phyloP scores from a whole-genome alignment of 495 filamentous ascomycete genomes.

The Penicillium nucicola region DNA sequence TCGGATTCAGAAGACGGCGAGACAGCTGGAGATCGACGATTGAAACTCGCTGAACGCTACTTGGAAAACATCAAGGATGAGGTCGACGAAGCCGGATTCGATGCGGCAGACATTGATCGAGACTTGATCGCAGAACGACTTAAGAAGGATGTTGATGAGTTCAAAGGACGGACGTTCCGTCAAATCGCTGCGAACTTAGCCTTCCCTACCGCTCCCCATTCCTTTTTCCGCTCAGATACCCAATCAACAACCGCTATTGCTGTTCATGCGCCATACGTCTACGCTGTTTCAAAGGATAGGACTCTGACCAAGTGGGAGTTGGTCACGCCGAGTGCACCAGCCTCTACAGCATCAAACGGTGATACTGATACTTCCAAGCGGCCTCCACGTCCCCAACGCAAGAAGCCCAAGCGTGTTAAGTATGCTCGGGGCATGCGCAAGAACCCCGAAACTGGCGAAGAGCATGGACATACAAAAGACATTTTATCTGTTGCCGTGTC shows the following conservation, averaged over 20 bases:
- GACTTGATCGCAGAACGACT: conserved; percentile 87
- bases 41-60: conserved; percentile 90
- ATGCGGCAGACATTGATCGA: conserved; percentile 87
- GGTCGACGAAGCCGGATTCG: conserved; percentile 78
- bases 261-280: conserved; percentile 70
- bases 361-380: conserved; percentile 59
- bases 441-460: conserved; percentile 57
- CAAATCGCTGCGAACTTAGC: conserved; percentile 67
- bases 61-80: conserved; percentile 84
- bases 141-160: conserved; percentile 89
- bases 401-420: conserved; percentile 66
- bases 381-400: conserved; percentile 59
- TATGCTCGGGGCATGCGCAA: conserved; percentile 63
- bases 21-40: conserved; percentile 80
- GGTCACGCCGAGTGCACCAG: conserved; percentile 33
- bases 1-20: conserved; percentile 64
- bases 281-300: conserved; percentile 84
- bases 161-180: conserved; percentile 85
- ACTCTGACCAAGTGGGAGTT: conserved; percentile 86
- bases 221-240: conserved; percentile 73
- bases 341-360: conserved; percentile 39
- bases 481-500: conserved; percentile 86
- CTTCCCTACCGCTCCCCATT: conserved; percentile 58
- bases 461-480: conserved; percentile 68
- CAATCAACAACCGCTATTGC: conserved; percentile 77